Base-by-base conservation (phyloP, 1,284 basidiomycete genomes). In the Laetiporus sulphureus region DNA sequence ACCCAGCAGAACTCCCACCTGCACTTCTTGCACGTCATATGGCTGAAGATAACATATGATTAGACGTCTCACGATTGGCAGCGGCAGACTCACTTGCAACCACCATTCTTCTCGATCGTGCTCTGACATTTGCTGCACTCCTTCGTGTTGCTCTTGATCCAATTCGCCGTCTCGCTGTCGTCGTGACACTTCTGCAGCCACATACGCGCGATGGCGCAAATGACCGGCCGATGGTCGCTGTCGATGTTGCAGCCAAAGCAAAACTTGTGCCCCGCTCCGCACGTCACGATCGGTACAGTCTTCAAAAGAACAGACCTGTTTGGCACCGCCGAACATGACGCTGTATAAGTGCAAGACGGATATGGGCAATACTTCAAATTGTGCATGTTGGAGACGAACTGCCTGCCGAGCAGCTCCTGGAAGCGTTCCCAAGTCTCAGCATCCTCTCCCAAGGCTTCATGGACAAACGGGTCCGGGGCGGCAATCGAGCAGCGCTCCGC, bases 1-100 rank as follows among this genome's bases (percentile, higher is more conserved):
- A 87, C 80, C 81, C 80, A 87, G 53, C 83, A 86, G 54, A 85
- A 86, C 67, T 91, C 88, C 59, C 91, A 83, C 61, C 91, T 93
- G 75, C 93, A 96, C 69, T 95, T 96, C 75, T 95, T 94, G 73
- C 93, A 96, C n/a, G 92, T 96, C 93, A 96, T 96, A 65, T 96
- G 93, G 71, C 90, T 93, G 29, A 19, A 32, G 13, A 19, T 13
- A 8, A 32, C 10, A 38, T 22, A 21, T 31, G 48, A 38, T 45
- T 34, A 15, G 24, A 10, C 22, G 32, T n/a, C n/a, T n/a, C n/a
- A n/a, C n/a, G n/a, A n/a, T n/a, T 27, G 24, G 24, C 25, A 37
- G 21, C 47, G 42, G 42, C 41, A 12, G 10, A 80, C 88, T 58
- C 61, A 93, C 91, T 96, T 95, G 90, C 95, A 98, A 4, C 95